Base-by-base conservation (phyloP, 164 flowering plant genomes). In the Macadamia integrifolia region DNA sequence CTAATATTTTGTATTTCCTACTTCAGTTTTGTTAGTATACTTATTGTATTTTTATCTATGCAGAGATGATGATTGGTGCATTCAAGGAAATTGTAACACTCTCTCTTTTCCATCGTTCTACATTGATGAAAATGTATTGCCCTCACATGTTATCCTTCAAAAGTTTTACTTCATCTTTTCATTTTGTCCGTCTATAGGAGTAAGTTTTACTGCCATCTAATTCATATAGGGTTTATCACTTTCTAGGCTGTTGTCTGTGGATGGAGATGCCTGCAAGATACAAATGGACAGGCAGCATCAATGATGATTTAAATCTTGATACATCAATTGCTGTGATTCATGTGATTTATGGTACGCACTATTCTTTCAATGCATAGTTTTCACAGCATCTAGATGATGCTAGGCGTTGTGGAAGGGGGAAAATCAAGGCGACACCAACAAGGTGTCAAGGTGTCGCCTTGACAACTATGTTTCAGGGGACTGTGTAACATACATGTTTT, bases 81-180 rank as follows among this genome's bases (percentile, higher is more conserved):
- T 90, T 75, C 93, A 92, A 70, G 99, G 85, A 78, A 83, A 78
- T 74, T 85, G 77, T 65, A 89, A 87, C 74, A 86, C 95, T 7
- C 85, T 92, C 42, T 89, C 97, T 6, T 89, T 92, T 81, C 99
- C 99, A 58, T 90, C 98, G 65, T 92, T 90, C 81, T 95, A 95
- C 73, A 95, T 95, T 77, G 94, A 95, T 82, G 99, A 92, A 87
- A 86, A 92, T 90, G 99, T 92, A 85, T n/a, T n/a, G n/a, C n/a
- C n/a, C n/a, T n/a, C n/a, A n/a, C n/a, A n/a, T n/a, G 83, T 77
- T 71, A 44, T 52, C 49, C 18, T 18, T 28, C n/a, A 9, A 55
- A 30, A 40, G 40, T 73, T 62, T 35, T 68, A 35, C 58, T 44
- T n/a, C 32, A 42, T 35, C 1, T 67, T 67, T 61, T 30, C 28